Evolutionary conservation across 495 filamentous ascomycete species (phyloP).

Genomic region (Xylaria telfairii): DNA sequence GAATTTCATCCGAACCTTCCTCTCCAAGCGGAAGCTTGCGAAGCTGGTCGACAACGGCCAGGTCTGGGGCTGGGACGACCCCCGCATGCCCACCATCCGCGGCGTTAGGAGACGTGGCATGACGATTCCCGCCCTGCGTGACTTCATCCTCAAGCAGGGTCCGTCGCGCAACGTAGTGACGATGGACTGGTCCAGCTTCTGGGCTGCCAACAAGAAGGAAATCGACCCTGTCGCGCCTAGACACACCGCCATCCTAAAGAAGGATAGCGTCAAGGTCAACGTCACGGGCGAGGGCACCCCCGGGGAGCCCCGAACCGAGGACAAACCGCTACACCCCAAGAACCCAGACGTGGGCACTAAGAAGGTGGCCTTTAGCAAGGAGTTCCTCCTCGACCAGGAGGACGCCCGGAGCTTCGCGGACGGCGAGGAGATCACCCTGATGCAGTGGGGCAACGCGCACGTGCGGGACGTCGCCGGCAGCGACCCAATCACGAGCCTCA

Average conservation of each 20-base stretch:
- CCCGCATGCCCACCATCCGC: conserved; percentile 91
- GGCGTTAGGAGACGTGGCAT: conserved; percentile 89
- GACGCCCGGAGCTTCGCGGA: conserved; percentile 82
- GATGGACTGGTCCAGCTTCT: conserved; percentile 90
- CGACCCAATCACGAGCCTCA: conserved; percentile 67
- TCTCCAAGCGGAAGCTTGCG: conserved; percentile 94
- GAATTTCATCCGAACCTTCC: conserved; percentile 90
- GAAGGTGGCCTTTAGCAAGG: conserved; percentile 75
- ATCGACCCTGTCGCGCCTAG: conserved; percentile 88
- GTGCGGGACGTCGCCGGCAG: conserved; percentile 64
- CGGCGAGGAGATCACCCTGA: conserved; percentile 91
- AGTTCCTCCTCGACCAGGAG: conserved; percentile 81
- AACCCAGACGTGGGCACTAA: conserved; percentile 83
- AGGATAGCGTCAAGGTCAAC: conserved; percentile 69
- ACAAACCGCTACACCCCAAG: conserved; percentile 86
- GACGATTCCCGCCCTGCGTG: conserved; percentile 85
- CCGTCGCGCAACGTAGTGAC: conserved; percentile 87
- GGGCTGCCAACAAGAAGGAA: conserved; percentile 94
- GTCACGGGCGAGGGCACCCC: conserved; percentile 69
- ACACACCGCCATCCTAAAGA: conserved; percentile 77
- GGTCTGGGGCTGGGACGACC: conserved; percentile 95
- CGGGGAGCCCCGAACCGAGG: conserved; percentile 66
- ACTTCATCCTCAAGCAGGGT: conserved; percentile 93
- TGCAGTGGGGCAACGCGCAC: conserved; percentile 95
- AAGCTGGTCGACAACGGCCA: conserved; percentile 86